Evolutionary conservation across 192 early-diverging fungal genomes (phyloP), one percentile per base, ranked within the genome.

Genomic region (Linnemannia exigua): DNA sequence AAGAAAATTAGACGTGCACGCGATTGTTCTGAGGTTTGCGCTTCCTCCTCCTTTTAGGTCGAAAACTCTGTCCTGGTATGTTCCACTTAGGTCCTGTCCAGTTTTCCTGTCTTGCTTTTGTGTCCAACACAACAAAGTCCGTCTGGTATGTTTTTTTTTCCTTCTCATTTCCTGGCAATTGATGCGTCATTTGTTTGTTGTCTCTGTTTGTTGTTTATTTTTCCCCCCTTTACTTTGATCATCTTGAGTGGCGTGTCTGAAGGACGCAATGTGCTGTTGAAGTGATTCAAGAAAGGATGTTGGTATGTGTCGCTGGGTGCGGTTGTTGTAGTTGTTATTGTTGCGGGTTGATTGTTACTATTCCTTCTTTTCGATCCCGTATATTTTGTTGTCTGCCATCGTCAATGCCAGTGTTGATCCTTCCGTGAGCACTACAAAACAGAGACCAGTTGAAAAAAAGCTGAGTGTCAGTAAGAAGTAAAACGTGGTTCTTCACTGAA

Each of bases 311-410:
- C 9, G 12, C 28, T 63, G 17, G 22, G 4, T 50, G 48, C 17
- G n/a, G n/a, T 50, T 2, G 9, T 15, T 50, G 14, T 50, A 31
- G 28, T 12, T 31, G 58, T 5, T 20, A 22, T 28, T 72, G 69
- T 25, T 11, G 4, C 37, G 3, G 3, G 41, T 44, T 44, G 9
- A 44, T 44, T 44, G 41, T 3, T 44, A 3, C 50, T 78, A 79
- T 61, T 86, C 78, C 36, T 76, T 80, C 36, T 86, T 79, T 17
- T 79, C 78, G 46, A 79, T 76, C 4, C 77, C 77, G 28, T 86
- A 86, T 48, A 86, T 86, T 66, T 80, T 86, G 70, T 86, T 86
- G 28, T 86, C 84, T 28, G 84, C 84, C 84, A 86, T 86, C n/a
- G 84, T 86, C 48, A 86, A 46, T 38, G 84, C 84, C 77, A 79